Evolutionary conservation across 768 basidiomycete species (phyloP).

Genomic region (Candolleomyces efflorescens): DNA sequence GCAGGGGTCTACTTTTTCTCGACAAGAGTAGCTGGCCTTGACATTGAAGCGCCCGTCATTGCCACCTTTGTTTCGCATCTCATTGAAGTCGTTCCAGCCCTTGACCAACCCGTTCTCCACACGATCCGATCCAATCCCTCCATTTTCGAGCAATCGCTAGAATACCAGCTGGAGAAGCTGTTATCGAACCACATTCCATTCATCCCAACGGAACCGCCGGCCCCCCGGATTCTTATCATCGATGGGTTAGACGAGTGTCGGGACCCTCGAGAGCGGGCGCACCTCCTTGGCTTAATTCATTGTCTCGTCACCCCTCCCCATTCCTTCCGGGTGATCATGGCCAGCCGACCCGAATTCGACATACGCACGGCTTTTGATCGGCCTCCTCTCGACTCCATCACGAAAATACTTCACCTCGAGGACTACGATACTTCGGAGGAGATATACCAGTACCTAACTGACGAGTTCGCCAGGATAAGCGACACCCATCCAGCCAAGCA

Average conservation of each 20-base stretch:
- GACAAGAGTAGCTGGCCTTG: background rate
- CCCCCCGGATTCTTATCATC: too few species aligned
- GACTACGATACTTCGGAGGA: background rate
- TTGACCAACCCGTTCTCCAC: background rate
- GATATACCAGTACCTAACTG: background rate
- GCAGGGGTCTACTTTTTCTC: background rate
- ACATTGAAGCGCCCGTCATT: background rate
- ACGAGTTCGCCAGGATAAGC: background rate
- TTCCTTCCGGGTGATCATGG: background rate
- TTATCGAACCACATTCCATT: background rate
- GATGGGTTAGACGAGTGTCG: conserved; percentile 13
- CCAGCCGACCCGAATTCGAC: conserved; percentile 9
- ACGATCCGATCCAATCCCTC: background rate
- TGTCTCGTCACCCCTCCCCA: background rate
- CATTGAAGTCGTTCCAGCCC: background rate
- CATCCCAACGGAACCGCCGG: background rate
- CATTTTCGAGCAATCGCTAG: background rate
- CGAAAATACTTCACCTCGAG: background rate
- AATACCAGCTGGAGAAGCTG: background rate
- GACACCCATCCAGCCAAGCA: background rate
- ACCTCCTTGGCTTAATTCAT: background rate
- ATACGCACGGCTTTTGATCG: background rate
- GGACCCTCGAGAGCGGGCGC: background rate
- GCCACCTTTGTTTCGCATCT: background rate
- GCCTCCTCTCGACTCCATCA: background rate